Evolutionary conservation across 345 rosid species (phyloP).

Genomic region (Ricinus communis): DNA sequence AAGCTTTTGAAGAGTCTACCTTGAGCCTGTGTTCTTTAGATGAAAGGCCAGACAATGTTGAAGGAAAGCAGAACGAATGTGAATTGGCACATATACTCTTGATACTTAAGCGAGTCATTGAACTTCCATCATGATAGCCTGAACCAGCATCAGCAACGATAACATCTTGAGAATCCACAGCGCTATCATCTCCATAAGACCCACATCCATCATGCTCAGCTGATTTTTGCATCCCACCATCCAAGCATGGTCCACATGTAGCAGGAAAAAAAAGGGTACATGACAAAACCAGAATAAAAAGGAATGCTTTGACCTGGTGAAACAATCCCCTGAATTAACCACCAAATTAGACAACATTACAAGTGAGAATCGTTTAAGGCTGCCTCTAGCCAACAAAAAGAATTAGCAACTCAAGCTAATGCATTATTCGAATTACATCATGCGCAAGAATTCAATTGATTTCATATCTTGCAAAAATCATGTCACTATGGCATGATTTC

Average conservation of each 20-base stretch:
- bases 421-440: no score
- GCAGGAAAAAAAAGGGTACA: constrained; percentile 49
- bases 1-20: constrained; percentile 34
- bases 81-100: constrained; percentile 47
- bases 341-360: constrained; percentile 13
- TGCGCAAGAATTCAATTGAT: no score
- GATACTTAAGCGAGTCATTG: constrained; percentile 18
- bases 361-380: neutral
- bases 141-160: constrained; percentile 28
- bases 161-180: constrained; percentile 28
- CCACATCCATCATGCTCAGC: constrained; percentile 45
- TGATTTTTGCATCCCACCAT: constrained; percentile 44
- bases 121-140: constrained; percentile 26
- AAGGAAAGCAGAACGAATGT: constrained; percentile 62
- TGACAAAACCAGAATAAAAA: constrained; percentile 48
- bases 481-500: no score
- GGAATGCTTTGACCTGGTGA: constrained; percentile 40
- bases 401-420: no score
- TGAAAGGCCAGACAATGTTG: constrained; percentile 49
- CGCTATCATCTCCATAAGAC: constrained; percentile 34
- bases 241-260: constrained; percentile 39
- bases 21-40: constrained; percentile 23
- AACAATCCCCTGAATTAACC: constrained; percentile 50
- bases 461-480: no score
- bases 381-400: no score